Conservation (phyloP, 495 filamentous ascomycete species). For the Penicillium steckii region DNA sequence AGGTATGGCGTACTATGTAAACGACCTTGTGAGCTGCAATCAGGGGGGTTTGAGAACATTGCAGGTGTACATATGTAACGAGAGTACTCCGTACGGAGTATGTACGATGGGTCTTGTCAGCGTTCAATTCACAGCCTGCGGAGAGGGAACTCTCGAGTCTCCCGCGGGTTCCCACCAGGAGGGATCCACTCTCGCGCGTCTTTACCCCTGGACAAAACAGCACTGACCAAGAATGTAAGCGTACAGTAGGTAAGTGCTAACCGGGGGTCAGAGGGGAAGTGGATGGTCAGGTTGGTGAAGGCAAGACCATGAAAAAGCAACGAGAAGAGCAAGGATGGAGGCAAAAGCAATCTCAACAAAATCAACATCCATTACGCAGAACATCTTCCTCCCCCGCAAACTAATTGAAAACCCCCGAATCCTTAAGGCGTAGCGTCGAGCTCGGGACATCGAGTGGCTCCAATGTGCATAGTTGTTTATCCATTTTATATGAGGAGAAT, state of each 20-base stretch:
- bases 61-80: too few species aligned
- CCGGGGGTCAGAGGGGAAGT: neutral
- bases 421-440: slow-evolving; percentile 4
- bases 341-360: slow-evolving; percentile 12
- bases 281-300: neutral
- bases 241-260: neutral
- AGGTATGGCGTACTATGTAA: slow-evolving; percentile 2
- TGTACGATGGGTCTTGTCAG: neutral
- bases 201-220: slow-evolving; percentile 26
- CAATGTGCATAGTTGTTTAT: too few species aligned
- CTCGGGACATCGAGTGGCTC: slow-evolving; percentile 9
- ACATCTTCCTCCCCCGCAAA: slow-evolving; percentile 15
- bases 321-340: slow-evolving; percentile 2
- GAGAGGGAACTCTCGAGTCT: slow-evolving; percentile 15
- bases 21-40: neutral
- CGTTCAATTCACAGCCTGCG: slow-evolving; percentile 15
- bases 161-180: slow-evolving; percentile 12
- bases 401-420: neutral
- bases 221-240: slow-evolving; percentile 17
- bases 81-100: too few species aligned
- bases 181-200: slow-evolving; percentile 20
- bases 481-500: too few species aligned
- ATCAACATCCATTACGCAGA: neutral
- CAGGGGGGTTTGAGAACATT: slow-evolving; percentile 10
- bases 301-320: neutral